Percentiles rank a stretch among this genome's conserved stretches.
Conservation (phyloP, 73 alveolate species). For the Tetrahymena borealis region DNA sequence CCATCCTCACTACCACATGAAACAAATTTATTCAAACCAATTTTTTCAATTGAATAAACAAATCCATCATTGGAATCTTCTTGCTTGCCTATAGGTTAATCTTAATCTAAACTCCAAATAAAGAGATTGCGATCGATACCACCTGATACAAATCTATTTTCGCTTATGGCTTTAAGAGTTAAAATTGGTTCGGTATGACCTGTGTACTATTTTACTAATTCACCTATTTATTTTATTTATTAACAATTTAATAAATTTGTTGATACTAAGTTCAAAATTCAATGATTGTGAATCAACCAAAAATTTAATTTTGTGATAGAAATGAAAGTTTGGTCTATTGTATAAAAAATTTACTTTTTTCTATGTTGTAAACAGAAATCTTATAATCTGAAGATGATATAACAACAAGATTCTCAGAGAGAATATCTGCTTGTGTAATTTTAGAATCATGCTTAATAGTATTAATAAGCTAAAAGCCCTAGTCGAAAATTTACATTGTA, state of each 20-base stretch:
- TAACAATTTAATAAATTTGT: neutral
- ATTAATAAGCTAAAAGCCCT: neutral
- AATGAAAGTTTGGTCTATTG: neutral
- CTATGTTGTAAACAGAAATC: neutral
- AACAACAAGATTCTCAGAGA: neutral
- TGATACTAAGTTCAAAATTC: no score
- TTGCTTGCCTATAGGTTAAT: neutral
- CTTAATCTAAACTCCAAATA: neutral
- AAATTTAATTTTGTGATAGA: neutral
- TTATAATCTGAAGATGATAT: neutral
- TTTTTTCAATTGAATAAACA: neutral
- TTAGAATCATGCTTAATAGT: neutral
- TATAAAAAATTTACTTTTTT: neutral
- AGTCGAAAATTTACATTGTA: neutral
- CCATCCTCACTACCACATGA: neutral
- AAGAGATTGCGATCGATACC: neutral
- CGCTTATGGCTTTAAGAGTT: neutral
- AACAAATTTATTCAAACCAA: neutral
- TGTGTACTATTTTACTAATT: neutral
- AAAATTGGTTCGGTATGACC: neutral
- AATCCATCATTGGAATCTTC: neutral
- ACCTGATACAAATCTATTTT: neutral
- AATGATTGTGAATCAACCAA: neutral
- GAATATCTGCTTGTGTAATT: neutral
- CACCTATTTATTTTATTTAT: neutral